A percentile compares a stretch with the other conserved stretches of the same genome.
Conservation (phyloP, 2,329 filamentous ascomycete genomes). For the Aspergillus uvarum region DNA sequence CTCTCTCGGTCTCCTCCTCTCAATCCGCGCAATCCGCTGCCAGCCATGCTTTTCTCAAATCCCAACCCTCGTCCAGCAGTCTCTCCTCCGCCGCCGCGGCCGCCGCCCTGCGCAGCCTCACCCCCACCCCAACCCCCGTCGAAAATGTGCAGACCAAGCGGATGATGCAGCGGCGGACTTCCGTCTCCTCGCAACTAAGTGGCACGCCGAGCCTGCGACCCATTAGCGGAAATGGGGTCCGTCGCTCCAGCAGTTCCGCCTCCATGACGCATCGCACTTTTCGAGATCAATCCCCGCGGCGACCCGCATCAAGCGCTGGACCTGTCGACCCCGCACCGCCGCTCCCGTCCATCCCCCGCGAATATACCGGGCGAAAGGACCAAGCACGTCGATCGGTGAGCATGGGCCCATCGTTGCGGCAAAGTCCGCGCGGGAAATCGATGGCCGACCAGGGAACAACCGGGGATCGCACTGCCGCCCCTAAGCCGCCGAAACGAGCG, state of each 20-base stretch:
- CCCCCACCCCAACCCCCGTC: slow-evolving; percentile 75
- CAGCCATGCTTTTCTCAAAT: slow-evolving; percentile 74
- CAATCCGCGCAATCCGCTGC: slow-evolving; percentile 78
- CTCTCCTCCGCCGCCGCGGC: slow-evolving; percentile 85
- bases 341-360: slow-evolving; percentile 69
- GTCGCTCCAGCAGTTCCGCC: slow-evolving; percentile 66
- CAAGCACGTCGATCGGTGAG: slow-evolving; percentile 50
- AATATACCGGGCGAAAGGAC: slow-evolving; percentile 36
- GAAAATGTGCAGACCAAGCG: slow-evolving; percentile 85
- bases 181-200: slow-evolving; percentile 66
- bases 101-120: slow-evolving; percentile 75
- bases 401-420: slow-evolving; percentile 51
- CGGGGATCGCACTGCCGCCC: slow-evolving; percentile 34
- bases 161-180: slow-evolving; percentile 70
- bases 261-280: slow-evolving; percentile 92
- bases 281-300: slow-evolving; percentile 67
- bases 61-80: slow-evolving; percentile 61
- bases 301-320: slow-evolving; percentile 46
- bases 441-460: slow-evolving; percentile 43
- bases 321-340: slow-evolving; percentile 62
- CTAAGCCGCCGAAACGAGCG: slow-evolving; percentile 13
- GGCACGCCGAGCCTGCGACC: slow-evolving; percentile 43
- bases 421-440: slow-evolving; percentile 45
- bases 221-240: slow-evolving; percentile 49
- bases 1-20: slow-evolving; percentile 62